A percentile compares a stretch with the other conserved stretches of the same genome.
phyloP scores from a whole-genome alignment of 2,329 filamentous ascomycete species.

The Colletotrichum phormii region DNA sequence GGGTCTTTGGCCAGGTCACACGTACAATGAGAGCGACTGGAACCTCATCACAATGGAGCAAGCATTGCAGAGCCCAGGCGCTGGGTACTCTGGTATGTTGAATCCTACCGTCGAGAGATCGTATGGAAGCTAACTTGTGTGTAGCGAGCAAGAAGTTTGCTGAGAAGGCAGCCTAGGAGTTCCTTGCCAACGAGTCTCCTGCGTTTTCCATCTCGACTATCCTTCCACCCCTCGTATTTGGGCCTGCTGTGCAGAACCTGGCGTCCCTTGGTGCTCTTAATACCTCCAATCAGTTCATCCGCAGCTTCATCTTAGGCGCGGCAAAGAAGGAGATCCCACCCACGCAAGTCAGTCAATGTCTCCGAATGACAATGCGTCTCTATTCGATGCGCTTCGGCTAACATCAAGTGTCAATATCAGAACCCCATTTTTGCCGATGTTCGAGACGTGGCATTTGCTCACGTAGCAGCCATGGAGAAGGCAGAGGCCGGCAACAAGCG shows the following conservation, averaged over 20 bases:
- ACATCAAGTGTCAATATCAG: not conserved
- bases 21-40: not conserved
- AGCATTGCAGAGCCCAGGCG: no score
- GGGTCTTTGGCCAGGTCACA: not conserved
- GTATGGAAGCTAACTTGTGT: slow-evolving; percentile 37
- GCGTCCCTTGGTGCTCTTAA: not conserved
- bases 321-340: not conserved
- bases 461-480: slow-evolving; percentile 37
- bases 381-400: not conserved
- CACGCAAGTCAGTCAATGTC: not conserved
- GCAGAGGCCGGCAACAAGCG: slow-evolving; percentile 40
- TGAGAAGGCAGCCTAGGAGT: slow-evolving; percentile 46
- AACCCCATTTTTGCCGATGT: slow-evolving; percentile 38
- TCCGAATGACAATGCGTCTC: no score
- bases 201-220: slow-evolving; percentile 47
- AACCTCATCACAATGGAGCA: not conserved
- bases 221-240: slow-evolving; percentile 7
- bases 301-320: not conserved
- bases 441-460: slow-evolving; percentile 41
- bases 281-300: slow-evolving; percentile 22
- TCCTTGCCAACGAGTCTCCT: slow-evolving; percentile 45
- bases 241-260: not conserved
- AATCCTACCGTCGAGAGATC: no score
- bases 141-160: slow-evolving; percentile 48
- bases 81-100: no score